Conservation (phyloP, 495 filamentous ascomycete genomes). For the Penicillium lagena region DNA sequence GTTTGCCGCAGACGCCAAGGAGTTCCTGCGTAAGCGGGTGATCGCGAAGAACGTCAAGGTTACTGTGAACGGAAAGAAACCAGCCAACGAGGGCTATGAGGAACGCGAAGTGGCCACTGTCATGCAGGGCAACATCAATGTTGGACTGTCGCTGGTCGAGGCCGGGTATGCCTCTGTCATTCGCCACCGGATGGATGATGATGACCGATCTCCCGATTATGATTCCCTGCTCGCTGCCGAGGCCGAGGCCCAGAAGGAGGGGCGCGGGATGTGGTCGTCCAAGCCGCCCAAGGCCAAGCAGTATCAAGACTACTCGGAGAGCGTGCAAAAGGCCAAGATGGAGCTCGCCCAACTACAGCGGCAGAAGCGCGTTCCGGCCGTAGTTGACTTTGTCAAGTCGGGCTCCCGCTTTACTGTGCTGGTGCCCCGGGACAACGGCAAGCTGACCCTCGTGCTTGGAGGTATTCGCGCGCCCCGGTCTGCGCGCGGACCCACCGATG, state of each 20-base stretch:
- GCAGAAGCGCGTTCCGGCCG: constrained; percentile 84
- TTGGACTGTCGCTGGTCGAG: constrained; percentile 78
- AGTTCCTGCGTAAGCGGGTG: constrained; percentile 85
- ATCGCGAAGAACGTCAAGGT: constrained; percentile 94
- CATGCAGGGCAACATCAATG: constrained; percentile 74
- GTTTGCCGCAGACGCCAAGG: constrained; percentile 88
- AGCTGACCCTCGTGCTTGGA: constrained; percentile 90
- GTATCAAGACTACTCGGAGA: constrained; percentile 87
- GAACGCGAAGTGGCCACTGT: constrained; percentile 92
- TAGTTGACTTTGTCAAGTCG: constrained; percentile 96
- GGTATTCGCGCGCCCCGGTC: constrained; percentile 91
- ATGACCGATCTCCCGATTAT: constrained; percentile 87
- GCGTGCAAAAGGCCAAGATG: constrained; percentile 87
- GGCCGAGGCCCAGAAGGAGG: constrained; percentile 73
- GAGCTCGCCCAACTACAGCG: constrained; percentile 79
- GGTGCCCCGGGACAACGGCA: constrained; percentile 87
- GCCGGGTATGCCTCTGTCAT: constrained; percentile 91
- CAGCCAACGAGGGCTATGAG: constrained; percentile 85
- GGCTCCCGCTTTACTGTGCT: constrained; percentile 91
- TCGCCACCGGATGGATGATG: constrained; percentile 85
- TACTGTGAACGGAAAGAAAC: constrained; percentile 81
- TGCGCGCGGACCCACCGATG: constrained; percentile 71
- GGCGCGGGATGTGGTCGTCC: constrained; percentile 89
- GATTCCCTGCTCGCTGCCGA: constrained; percentile 88
- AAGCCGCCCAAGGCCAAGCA: constrained; percentile 75